These are phyloP conservation scores for Epichloe gansuensis DNA, from an alignment of 2,329 filamentous ascomycete genomes.

Conservation along the genomic window DNA sequence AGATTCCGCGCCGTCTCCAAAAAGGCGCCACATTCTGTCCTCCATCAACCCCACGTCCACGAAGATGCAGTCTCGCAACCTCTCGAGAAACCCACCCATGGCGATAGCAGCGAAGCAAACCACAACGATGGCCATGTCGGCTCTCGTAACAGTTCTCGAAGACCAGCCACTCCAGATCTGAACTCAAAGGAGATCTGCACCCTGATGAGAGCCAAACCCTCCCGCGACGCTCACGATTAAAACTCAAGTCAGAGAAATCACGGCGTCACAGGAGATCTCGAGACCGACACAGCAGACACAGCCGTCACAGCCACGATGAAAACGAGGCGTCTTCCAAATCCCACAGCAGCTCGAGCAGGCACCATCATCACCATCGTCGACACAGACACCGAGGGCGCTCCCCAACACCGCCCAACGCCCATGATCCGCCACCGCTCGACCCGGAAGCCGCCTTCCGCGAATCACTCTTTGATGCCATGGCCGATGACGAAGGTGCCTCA, in stretches of 20 bases:
- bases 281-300: background rate
- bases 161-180: background rate
- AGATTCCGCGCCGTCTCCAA: slow-evolving; percentile 21
- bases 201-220: background rate
- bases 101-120: background rate
- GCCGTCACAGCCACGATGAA: slow-evolving; percentile 7
- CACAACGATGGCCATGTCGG: slow-evolving; percentile 4
- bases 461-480: slow-evolving; percentile 91
- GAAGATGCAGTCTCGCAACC: background rate
- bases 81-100: background rate
- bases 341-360: slow-evolving; percentile 12
- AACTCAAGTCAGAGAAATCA: slow-evolving; percentile 5
- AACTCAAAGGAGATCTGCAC: background rate
- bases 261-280: slow-evolving; percentile 1
- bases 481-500: slow-evolving; percentile 86
- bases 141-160: background rate
- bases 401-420: slow-evolving; percentile 34
- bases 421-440: slow-evolving; percentile 39
- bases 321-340: slow-evolving; percentile 12
- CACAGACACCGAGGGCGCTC: slow-evolving; percentile 27
- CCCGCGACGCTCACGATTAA: slow-evolving; percentile 2
- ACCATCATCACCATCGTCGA: slow-evolving; percentile 19
- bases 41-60: slow-evolving; percentile 30
- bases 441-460: slow-evolving; percentile 75
- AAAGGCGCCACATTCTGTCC: slow-evolving; percentile 35